Conservation (phyloP, 257 asterid genomes). For the Thymus quinquecostatus region DNA sequence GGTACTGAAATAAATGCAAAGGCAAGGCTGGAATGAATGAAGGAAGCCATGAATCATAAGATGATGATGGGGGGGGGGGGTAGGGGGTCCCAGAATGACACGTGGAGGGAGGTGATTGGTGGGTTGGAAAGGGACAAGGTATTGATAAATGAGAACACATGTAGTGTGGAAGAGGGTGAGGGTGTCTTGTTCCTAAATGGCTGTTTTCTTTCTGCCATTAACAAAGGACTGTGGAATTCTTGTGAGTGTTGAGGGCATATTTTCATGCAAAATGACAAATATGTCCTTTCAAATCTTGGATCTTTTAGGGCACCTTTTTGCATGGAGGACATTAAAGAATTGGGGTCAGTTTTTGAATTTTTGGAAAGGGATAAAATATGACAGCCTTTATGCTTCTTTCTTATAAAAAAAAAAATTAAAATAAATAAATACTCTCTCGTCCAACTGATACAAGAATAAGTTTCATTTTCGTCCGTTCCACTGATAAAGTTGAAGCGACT, state of each 20-base stretch:
- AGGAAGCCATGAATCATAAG: conserved; percentile 22
- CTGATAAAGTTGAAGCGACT: no score
- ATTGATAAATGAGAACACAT: conserved; percentile 55
- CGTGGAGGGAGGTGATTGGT: conserved; percentile 46
- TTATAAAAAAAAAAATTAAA: no score
- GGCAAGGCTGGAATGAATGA: conserved; percentile 30
- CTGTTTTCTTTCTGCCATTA: conserved; percentile 42
- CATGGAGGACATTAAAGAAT: conserved; percentile 1
- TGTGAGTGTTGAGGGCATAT: conserved; percentile 36
- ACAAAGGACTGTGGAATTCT: conserved; percentile 50
- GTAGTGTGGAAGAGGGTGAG: conserved; percentile 52
- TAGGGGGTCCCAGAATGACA: conserved; percentile 23
- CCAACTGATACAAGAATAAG: no score
- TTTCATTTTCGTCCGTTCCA: no score
- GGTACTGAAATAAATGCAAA: conserved; percentile 48
- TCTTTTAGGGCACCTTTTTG: neutral
- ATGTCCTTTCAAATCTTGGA: conserved; percentile 26
- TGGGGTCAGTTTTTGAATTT: neutral
- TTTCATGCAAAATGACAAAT: conserved; percentile 22
- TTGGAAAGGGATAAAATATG: conserved; percentile 26
- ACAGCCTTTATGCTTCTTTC: neutral
- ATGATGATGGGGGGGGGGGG: conserved; percentile 26
- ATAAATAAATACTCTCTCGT: no score
- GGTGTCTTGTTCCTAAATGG: conserved; percentile 64
- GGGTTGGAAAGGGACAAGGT: conserved; percentile 58